Conservation (phyloP, 495 filamentous ascomycete species). For the Margaritispora aquatica region DNA sequence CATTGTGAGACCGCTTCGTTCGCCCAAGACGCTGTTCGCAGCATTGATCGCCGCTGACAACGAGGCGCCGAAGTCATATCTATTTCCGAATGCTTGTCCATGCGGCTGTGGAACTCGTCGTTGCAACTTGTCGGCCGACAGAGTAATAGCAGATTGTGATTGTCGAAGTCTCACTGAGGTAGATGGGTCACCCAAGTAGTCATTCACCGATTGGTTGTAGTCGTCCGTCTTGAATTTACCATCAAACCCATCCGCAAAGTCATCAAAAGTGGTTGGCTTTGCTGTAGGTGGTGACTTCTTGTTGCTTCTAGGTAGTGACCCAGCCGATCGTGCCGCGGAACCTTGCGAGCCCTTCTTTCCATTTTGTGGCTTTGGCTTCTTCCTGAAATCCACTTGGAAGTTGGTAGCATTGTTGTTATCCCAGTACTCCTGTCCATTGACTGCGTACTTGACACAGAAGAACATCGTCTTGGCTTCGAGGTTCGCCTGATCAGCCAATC, state of each 20-base stretch:
- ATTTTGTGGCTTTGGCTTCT: conserved; percentile 56
- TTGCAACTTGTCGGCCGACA: conserved; percentile 43
- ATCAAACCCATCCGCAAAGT: conserved; percentile 56
- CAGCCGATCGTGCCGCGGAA: conserved; percentile 46
- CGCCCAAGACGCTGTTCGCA: conserved; percentile 46
- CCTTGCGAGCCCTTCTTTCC: conserved; percentile 46
- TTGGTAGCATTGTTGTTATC: conserved; percentile 86
- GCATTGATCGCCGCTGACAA: conserved; percentile 75
- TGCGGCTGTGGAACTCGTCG: conserved; percentile 46
- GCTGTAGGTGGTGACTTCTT: conserved; percentile 38
- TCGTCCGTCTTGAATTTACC: conserved; percentile 44
- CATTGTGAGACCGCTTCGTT: conserved; percentile 44
- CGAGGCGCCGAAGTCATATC: conserved; percentile 91
- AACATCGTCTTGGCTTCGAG: conserved; percentile 85
- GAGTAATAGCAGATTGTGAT: conserved; percentile 36
- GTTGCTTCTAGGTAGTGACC: conserved; percentile 71
- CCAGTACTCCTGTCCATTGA: conserved; percentile 85
- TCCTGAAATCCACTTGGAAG: conserved; percentile 87
- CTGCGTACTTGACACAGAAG: conserved; percentile 85
- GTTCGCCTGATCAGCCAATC: conserved; percentile 83
- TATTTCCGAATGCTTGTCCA: conserved; percentile 77
- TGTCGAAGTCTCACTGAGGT: conserved; percentile 41
- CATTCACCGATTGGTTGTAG: conserved; percentile 50
- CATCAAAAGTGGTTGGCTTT: conserved; percentile 59
- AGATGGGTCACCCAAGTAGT: conserved; percentile 45